Evolutionary conservation across 1,284 basidiomycete species (phyloP), one percentile per base, ranked within the genome.

Genomic region (Ceratobasidium sp.): DNA sequence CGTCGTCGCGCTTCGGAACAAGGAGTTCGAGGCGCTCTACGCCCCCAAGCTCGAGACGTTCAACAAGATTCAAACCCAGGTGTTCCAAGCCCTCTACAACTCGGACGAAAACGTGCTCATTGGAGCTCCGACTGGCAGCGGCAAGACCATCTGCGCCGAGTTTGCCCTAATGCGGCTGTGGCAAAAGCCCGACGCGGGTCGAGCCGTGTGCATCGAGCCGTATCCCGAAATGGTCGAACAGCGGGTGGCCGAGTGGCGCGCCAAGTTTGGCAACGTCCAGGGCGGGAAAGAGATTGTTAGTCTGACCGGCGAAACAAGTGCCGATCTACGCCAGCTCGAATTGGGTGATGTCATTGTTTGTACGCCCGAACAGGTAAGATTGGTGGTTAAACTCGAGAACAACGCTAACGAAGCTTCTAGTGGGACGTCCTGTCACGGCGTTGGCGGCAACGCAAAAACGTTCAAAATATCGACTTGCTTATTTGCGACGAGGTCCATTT

Each of bases 11-110:
- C 83, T 99, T 2, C 93, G 96, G 79, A 96, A 96, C 83, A 87
- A 89, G 76, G 92, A 94, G 71, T 97, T 91, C 73, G 93, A 98
- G 77, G 82, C 83, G 3, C 86, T 98, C 49, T 99, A 97, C 78
- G 85, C 88, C 0, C 85, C 84, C 17, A 85, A 85, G 0, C 90
- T 96, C 72, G 82, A 87, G 71, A 87, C 85, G 0, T 98, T 98
- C 85, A 99, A 99, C 86, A 98, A 98, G 81, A 97, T 98, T 73
- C 97, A 99, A 78, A 99, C 95, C 0, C 97, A 99, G 80, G 94
- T 97, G 40, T 99, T 98, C 89, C 96, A 98, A 75, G 94, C 96
- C 0, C 82, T 99, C 0, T 99, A 96, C 79, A 96, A 93, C 0
- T 91, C 94, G 0, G 95, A 98, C 77, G 96, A 98, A 77, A 97